Evolutionary conservation across 2,329 filamentous ascomycete genomes (phyloP), one percentile per base, ranked within the genome.

Genomic region (Aspergillus ochraceoroseus): DNA sequence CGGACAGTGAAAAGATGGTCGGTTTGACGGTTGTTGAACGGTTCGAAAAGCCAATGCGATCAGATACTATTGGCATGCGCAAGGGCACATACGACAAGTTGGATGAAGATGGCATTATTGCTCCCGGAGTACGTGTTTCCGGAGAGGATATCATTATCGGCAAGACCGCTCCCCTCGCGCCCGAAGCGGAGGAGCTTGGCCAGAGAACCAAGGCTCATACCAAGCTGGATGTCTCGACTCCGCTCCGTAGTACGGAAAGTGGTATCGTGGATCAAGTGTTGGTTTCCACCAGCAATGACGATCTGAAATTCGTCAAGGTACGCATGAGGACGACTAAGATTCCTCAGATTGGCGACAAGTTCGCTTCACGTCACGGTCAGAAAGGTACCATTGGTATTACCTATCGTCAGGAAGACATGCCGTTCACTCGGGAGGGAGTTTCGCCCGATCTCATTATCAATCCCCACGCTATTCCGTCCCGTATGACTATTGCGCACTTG

Each of bases 401-500:
- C 1, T 98, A 94, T 67, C 82, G 90, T 34, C 87, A 94, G 56
- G 92, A 98, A 66, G 94, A 98, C 61, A 98, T 98, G 94, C 94
- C 94, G 0, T 98, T 98, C 66, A 92, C 87, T 2, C 75, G 81
- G 25, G 87, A 96, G 63, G 92, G 94, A 56, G 78, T 98, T 38
- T 85, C 84, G 0, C 92, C 94, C 0, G 94, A 98, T 67, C 76
- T 98, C 49, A 95, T 98, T 67, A 96, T 98, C 75, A 98, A 98
- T 67, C 92, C 92, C 1, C 92, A 98, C 76, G 94, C 92, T 62
- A 98, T 98, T 77, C 92, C 92, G 0, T 98, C 92, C 40, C 92
- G 92, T 79, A 98, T 98, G 92, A 98, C 94, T 2, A 98, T 98
- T 81, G 92, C 92, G 57, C 92, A 98, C 76, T 89, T 98, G 79